These are phyloP conservation scores for Colletotrichum paranaense DNA, from an alignment of 2,329 filamentous ascomycete species.

Conservation along the genomic window DNA sequence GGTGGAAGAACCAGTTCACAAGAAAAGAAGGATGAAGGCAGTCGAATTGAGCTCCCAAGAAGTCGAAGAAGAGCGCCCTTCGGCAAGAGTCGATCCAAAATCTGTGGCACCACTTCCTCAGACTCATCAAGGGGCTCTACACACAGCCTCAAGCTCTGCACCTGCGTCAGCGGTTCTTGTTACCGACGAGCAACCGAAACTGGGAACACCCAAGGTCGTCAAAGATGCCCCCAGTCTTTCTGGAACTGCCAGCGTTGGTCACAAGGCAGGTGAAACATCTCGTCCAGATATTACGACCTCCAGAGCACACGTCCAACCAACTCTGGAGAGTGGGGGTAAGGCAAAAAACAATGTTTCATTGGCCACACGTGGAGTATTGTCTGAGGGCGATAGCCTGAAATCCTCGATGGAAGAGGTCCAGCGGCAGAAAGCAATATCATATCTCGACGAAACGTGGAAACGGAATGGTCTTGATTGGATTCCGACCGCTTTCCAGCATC, in stretches of 20 bases:
- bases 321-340: not conserved
- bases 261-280: not conserved
- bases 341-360: not conserved
- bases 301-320: not conserved
- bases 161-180: not conserved
- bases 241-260: not conserved
- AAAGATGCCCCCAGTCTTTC: not conserved
- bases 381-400: not conserved
- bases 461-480: constrained; percentile 20
- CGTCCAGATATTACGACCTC: not conserved
- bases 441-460: constrained; percentile 16
- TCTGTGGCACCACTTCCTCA: constrained; percentile 3
- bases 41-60: constrained; percentile 36
- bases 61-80: not conserved
- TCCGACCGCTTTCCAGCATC: constrained; percentile 10
- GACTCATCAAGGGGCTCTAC: not conserved
- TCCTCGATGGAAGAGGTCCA: not conserved
- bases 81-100: not conserved
- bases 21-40: constrained; percentile 41
- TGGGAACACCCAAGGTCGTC: not conserved
- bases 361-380: not conserved
- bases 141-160: not conserved
- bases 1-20: constrained; percentile 6
- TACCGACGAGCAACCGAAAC: not conserved
- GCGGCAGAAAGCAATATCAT: not conserved